Base-by-base conservation (phyloP, 306 rosid genomes). In the Vigna unguiculata region DNA sequence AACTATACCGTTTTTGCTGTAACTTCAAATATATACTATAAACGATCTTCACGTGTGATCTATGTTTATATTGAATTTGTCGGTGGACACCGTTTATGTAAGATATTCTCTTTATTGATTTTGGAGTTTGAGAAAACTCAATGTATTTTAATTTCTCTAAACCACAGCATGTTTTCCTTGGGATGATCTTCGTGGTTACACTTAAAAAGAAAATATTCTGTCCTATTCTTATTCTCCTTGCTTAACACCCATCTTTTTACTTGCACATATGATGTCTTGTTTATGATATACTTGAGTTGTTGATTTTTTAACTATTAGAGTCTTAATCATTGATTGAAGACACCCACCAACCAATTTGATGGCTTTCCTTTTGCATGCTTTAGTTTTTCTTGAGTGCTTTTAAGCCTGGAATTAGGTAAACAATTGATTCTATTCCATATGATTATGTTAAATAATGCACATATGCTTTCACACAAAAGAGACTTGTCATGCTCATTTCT, bases 281-380 rank as follows among this genome's bases (percentile, higher is more conserved):
- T 66, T 75, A 19, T 58, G 10, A 13, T 70, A 20, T 63, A 32
- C 73, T 57, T 78, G 79, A 74, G 79, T 78, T 55, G 77, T 81
- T 70, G 22, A 75, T 38, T 62, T 40, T 63, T 72, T 51, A 74
- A 70, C 74, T 78, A 63, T 74, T 49, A 59, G 66, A 52, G 20
- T 55, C 51, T 58, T 75, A 71, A 85, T 65, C 28, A 64, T 85
- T 71, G 80, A 70, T 78, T 71, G 60, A 24, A 76, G 55, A 75
- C 72, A 48, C 70, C 3, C 61, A 79, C 76, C 77, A 28, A 58
- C 80, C 73, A 49, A 58, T 75, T 71, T 72, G 57, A 41, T 72
- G 57, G 38, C 76, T 54, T 78, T 78, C 66, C 65, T 16, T 75
- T 78, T 78, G 4, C 68, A 21, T 69, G 40, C 59, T 69, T 82